Conservation (phyloP, 1,284 basidiomycete species). For the Cutaneotrichosporon curvatum region DNA sequence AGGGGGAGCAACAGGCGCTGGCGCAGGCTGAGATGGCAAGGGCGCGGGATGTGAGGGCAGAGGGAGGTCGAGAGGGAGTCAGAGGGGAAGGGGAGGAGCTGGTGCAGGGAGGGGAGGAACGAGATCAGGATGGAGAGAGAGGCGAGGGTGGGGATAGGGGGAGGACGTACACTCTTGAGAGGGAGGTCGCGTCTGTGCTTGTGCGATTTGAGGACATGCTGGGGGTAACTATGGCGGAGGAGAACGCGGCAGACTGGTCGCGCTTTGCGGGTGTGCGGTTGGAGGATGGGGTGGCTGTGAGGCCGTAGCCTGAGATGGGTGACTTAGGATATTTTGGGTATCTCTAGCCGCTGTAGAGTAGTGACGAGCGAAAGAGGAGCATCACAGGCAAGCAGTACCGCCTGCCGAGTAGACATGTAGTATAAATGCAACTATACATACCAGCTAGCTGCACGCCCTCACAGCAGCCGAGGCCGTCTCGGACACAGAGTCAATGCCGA, state of each 20-base stretch:
- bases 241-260: slow-evolving; percentile 1
- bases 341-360: too few species aligned
- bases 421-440: too few species aligned
- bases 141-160: not conserved
- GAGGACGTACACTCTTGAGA: not conserved
- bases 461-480: too few species aligned
- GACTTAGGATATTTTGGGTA: too few species aligned
- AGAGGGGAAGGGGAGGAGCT: too few species aligned
- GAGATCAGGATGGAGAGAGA: not conserved
- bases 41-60: too few species aligned
- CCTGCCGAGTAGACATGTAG: too few species aligned
- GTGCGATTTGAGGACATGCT: slow-evolving; percentile 4
- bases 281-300: slow-evolving; percentile 1
- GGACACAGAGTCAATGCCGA: too few species aligned
- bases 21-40: not conserved
- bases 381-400: too few species aligned
- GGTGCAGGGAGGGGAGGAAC: not conserved
- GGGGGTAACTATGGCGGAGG: not conserved
- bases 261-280: slow-evolving; percentile 1
- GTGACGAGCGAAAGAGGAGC: too few species aligned
- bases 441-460: too few species aligned
- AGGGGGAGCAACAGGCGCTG: not conserved
- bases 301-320: too few species aligned
- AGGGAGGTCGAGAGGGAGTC: not conserved
- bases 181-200: slow-evolving; percentile 14